Conservation (phyloP, 495 filamentous ascomycete genomes). For the Chaetomium fimeti region DNA sequence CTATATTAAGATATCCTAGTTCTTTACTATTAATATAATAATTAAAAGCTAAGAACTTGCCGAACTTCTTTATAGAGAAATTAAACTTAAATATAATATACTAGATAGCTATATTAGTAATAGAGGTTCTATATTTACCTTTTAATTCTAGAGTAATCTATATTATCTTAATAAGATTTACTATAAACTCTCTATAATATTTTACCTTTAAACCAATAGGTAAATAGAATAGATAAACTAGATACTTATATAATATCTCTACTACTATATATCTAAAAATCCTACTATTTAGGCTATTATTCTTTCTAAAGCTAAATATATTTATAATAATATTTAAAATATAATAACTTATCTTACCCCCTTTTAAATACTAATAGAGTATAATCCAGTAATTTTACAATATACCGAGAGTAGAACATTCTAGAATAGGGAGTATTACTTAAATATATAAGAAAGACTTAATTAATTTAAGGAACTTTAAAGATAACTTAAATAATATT, state of each 20-base stretch:
- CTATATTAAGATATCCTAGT: neutral
- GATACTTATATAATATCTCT: neutral
- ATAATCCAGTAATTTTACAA: neutral
- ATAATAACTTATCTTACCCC: too few species aligned
- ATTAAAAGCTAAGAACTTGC: slow-evolving; percentile 1
- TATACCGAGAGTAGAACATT: too few species aligned
- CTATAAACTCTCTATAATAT: too few species aligned
- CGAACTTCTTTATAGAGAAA: neutral
- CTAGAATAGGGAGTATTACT: neutral
- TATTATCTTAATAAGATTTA: too few species aligned
- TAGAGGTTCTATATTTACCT: too few species aligned
- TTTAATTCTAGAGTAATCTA: too few species aligned
- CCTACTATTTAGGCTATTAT: too few species aligned
- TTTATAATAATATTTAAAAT: too few species aligned
- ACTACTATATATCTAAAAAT: neutral
- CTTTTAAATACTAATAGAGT: too few species aligned
- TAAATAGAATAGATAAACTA: neutral
- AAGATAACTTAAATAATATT: neutral
- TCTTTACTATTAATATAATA: neutral
- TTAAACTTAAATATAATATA: slow-evolving; percentile 8
- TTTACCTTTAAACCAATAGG: neutral
- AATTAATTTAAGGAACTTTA: neutral
- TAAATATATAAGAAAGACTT: too few species aligned
- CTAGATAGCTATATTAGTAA: too few species aligned
- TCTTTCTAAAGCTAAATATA: too few species aligned